Conservation (phyloP, 768 basidiomycete species). For the Serendipita sp. region DNA sequence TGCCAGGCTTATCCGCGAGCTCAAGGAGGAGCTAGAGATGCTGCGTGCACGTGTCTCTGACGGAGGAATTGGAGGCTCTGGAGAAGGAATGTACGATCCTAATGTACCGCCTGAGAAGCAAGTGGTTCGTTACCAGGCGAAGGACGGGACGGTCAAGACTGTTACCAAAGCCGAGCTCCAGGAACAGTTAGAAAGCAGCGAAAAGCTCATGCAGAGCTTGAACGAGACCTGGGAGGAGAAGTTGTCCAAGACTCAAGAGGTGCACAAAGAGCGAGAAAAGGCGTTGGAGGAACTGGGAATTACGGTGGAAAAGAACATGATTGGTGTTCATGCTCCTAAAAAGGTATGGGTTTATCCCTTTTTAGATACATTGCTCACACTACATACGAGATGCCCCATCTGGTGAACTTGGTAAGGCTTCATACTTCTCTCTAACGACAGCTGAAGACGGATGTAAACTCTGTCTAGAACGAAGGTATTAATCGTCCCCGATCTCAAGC, state of each 20-base stretch:
- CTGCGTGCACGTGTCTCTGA: constrained; percentile 67
- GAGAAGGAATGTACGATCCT: constrained; percentile 69
- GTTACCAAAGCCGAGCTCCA: constrained; percentile 95
- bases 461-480: constrained; percentile 52
- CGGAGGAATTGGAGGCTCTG: background rate
- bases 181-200: constrained; percentile 89
- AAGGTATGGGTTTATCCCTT: constrained; percentile 31
- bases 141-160: constrained; percentile 85
- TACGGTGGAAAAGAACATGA: constrained; percentile 88
- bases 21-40: constrained; percentile 94
- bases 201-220: constrained; percentile 84
- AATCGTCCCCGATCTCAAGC: background rate
- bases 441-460: constrained; percentile 7
- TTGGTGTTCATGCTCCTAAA: constrained; percentile 97
- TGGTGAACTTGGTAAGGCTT: constrained; percentile 72
- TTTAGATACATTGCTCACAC: background rate
- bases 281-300: constrained; percentile 96
- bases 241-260: constrained; percentile 75
- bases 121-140: constrained; percentile 85
- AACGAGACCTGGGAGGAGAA: constrained; percentile 98
- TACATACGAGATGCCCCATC: constrained; percentile 61
- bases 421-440: constrained; percentile 7
- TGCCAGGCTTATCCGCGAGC: constrained; percentile 93
- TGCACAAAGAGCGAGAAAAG: constrained; percentile 94
- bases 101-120: constrained; percentile 85